Evolutionary conservation across 768 basidiomycete genomes (phyloP).

Genomic region (Gelatoporia subvermispora): DNA sequence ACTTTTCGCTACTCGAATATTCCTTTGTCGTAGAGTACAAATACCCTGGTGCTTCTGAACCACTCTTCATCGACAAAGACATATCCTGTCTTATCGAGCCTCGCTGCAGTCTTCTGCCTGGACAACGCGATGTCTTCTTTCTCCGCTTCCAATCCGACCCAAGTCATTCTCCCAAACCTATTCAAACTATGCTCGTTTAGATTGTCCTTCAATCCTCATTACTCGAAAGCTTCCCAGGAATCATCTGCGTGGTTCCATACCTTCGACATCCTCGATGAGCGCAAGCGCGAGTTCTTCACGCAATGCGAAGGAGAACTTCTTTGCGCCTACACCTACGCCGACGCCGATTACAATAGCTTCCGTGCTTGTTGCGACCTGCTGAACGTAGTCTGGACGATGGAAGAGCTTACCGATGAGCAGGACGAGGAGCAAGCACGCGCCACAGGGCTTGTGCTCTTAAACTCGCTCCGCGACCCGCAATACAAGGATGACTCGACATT

Average conservation of each 20-base stretch:
- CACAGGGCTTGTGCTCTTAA: constrained; percentile 48
- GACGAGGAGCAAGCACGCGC: constrained; percentile 51
- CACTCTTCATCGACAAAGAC: no score
- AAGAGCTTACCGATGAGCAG: constrained; percentile 68
- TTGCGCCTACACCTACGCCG: constrained; percentile 55
- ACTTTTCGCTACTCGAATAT: no score
- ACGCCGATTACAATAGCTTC: constrained; percentile 51
- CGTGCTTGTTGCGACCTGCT: constrained; percentile 63
- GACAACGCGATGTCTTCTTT: no score
- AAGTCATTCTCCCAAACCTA: constrained; percentile 61
- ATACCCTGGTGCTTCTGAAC: no score
- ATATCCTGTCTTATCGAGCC: no score
- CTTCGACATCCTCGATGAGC: constrained; percentile 52
- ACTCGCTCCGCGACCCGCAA: constrained; percentile 44
- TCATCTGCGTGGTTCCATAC: constrained; percentile 61
- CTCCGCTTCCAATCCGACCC: no score
- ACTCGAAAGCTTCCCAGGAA: constrained; percentile 48
- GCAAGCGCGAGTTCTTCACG: constrained; percentile 60
- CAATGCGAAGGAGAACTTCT: constrained; percentile 58
- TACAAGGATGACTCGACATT: constrained; percentile 56
- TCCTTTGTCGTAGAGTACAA: no score
- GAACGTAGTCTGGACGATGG: constrained; percentile 61
- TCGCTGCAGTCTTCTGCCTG: no score
- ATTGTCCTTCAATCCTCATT: constrained; percentile 52
- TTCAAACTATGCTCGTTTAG: constrained; percentile 40